phyloP scores from a whole-genome alignment of 2,329 filamentous ascomycete genomes.

The Penicillium sp. region DNA sequence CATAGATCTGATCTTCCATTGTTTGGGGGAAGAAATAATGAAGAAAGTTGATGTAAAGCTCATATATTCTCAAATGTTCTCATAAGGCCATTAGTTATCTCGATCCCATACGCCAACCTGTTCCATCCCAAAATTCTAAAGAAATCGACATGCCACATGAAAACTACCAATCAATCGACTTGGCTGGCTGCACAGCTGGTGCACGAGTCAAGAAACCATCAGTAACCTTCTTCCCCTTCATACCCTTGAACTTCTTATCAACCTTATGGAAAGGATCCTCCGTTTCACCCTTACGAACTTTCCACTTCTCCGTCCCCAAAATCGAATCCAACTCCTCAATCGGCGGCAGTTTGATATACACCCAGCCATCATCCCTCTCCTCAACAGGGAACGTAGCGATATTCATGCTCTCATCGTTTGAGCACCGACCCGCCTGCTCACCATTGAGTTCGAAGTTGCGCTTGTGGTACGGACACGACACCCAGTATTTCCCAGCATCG shows the following conservation, averaged over 20 bases:
- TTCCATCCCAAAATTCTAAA: neutral
- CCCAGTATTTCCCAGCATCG: conserved; percentile 67
- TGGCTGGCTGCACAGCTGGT: conserved; percentile 21
- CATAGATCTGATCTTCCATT: conserved; percentile 13
- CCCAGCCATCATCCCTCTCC: conserved; percentile 70
- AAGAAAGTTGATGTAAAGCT: neutral
- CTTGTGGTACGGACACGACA: conserved; percentile 87
- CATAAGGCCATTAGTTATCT: neutral
- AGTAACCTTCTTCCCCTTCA: conserved; percentile 54
- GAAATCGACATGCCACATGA: neutral
- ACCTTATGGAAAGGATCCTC: conserved; percentile 56
- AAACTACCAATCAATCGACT: conserved; percentile 38
- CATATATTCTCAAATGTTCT: neutral
- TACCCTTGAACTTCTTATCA: conserved; percentile 56
- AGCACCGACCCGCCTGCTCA: conserved; percentile 66
- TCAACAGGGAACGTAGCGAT: conserved; percentile 82
- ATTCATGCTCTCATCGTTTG: conserved; percentile 70
- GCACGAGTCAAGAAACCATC: conserved; percentile 17
- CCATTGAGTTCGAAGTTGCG: conserved; percentile 78
- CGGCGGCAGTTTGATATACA: conserved; percentile 78
- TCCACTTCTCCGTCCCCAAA: conserved; percentile 76
- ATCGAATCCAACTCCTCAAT: conserved; percentile 76
- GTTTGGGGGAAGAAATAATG: neutral
- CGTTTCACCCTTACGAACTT: conserved; percentile 70
- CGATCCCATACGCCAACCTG: neutral